Evolutionary conservation across 805 yeast genomes (phyloP), one percentile per base, ranked within the genome.

Genomic region (Wickerhamomyces subpelliculosus): DNA sequence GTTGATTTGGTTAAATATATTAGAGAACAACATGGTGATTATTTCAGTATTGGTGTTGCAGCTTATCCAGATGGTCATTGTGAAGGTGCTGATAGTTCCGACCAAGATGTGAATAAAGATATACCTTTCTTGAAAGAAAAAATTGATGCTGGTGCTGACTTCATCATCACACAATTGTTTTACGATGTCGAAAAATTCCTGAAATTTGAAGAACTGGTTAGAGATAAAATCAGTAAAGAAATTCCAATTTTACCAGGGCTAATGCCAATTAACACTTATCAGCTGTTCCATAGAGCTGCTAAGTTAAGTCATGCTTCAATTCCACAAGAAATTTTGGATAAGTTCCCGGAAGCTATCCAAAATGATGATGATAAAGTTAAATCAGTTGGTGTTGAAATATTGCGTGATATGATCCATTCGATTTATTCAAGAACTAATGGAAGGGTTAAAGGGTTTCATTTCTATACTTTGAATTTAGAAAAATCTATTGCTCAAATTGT

Each of bases 41-140:
- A 79, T 49, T 90, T 90, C 62, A 84, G 96, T 55, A 69, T 90
- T 39, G 98, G 98, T 43, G 98, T 90, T 13, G 98, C 98, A 2
- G 97, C 94, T 1, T 90, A 90, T 59, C 96, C 98, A 8, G 98
- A 90, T 57, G 98, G 98, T 16, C 97, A 90, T 61, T 88, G 86
- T 26, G 96, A 89, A 49, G 90, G 94, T 12, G 71, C 87, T 1
- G 85, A 80, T 48, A 70, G 64, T 33, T 61, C 75, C 8, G 70
- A 68, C 26, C 96, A 88, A 57, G 73, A 77, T 50, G 78, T 81
- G 1, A 55, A 57, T 18, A 71, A 71, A 34, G 98, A 90, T 59
- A 53, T 90, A 34, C 90, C 93, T 7, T 87, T 61, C 54, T 70
- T 93, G 60, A 74, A 78, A 35, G 95, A 86, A 48, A 93, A 93